Conservation (phyloP, 2,329 filamentous ascomycete genomes). For the Sarocladium kiliense region DNA sequence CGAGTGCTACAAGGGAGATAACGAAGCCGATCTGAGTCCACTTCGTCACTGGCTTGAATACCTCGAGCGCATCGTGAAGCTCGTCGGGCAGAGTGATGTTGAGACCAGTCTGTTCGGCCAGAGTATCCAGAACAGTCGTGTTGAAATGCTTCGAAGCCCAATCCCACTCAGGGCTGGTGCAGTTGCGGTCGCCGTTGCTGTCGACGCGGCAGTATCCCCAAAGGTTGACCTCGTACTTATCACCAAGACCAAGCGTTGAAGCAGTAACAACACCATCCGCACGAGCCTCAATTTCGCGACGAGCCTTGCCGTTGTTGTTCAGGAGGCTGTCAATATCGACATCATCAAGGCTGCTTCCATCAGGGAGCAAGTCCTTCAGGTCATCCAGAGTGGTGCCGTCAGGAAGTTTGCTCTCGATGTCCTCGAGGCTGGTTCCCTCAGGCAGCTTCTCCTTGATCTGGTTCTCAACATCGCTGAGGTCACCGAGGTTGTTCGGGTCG, state of each 20-base stretch:
- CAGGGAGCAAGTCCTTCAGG: constrained; percentile 24
- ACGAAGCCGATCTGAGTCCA: constrained; percentile 83
- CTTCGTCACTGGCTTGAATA: constrained; percentile 68
- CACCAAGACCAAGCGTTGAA: constrained; percentile 55
- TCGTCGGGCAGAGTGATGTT: constrained; percentile 63
- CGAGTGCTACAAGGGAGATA: constrained; percentile 65
- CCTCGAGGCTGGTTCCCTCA: constrained; percentile 12
- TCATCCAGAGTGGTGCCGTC: constrained; percentile 27
- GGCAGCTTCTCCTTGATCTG: constrained; percentile 14
- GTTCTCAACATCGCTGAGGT: constrained; percentile 13
- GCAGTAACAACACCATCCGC: constrained; percentile 48
- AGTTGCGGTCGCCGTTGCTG: constrained; percentile 49
- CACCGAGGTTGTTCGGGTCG: constrained; percentile 21
- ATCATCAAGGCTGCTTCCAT: constrained; percentile 15
- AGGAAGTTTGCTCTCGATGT: constrained; percentile 10
- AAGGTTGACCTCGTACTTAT: constrained; percentile 76
- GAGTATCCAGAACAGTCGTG: constrained; percentile 49
- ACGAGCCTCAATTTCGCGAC: constrained; percentile 17
- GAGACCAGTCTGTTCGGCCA: constrained; percentile 41
- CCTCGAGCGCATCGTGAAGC: constrained; percentile 61
- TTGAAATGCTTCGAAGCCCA: constrained; percentile 74
- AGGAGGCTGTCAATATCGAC: constrained; percentile 19
- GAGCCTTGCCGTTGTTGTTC: constrained; percentile 9
- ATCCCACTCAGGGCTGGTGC: constrained; percentile 65
- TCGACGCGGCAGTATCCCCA: constrained; percentile 80